Conservation (phyloP, 1,284 basidiomycete species). For the Ceratobasidium sp. region DNA sequence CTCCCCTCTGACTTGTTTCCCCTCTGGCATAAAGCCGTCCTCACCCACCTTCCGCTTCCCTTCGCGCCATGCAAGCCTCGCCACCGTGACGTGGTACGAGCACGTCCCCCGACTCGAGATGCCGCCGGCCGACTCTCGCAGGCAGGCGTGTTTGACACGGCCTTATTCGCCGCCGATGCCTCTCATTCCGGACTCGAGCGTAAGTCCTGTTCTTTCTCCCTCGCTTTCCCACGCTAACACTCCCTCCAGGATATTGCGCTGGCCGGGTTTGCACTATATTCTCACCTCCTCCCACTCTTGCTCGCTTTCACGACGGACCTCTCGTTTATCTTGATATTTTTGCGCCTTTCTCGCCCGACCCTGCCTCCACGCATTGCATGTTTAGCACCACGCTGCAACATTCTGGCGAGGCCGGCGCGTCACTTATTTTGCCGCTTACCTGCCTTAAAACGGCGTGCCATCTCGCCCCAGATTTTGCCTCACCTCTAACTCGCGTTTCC, state of each 20-base stretch:
- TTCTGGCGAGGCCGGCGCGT: not conserved
- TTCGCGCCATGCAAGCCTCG: slow-evolving; percentile 3
- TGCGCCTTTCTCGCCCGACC: not conserved
- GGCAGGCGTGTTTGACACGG: not conserved
- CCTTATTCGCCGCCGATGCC: not conserved
- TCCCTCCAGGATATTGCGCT: slow-evolving; percentile 1
- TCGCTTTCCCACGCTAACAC: not conserved
- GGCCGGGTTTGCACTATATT: slow-evolving; percentile 14
- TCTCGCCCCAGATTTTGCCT: slow-evolving; percentile 5
- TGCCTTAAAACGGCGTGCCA: slow-evolving; percentile 3
- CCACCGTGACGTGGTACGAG: slow-evolving; percentile 7
- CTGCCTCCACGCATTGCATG: not conserved
- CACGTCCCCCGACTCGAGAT: not conserved
- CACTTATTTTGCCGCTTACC: slow-evolving; percentile 1
- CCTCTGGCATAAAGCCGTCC: slow-evolving; percentile 1
- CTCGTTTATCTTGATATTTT: slow-evolving; percentile 12
- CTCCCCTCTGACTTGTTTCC: not conserved
- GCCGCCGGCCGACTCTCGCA: not conserved
- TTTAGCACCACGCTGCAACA: not conserved
- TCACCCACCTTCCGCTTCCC: not conserved
- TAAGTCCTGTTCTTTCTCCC: not conserved
- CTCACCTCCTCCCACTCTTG: not conserved
- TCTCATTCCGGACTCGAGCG: not conserved
- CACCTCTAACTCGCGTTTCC: not conserved
- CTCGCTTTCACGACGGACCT: not conserved